Base-by-base conservation (phyloP, 164 flowering plant genomes). In the Chloranthus sessilifolius region DNA sequence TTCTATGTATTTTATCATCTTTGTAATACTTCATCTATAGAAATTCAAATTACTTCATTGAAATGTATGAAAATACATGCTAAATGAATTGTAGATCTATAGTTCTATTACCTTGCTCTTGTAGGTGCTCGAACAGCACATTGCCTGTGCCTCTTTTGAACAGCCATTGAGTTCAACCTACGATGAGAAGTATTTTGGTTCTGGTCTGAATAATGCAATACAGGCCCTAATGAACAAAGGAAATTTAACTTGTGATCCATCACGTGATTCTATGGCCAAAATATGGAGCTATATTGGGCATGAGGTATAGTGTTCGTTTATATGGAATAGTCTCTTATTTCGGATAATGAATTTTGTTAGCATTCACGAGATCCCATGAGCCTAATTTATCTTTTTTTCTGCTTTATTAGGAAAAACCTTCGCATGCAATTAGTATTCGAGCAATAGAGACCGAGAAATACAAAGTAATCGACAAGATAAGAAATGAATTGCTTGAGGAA, bases 41-140 rank as follows among this genome's bases (percentile, higher is more conserved):
- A 26, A 25, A 29, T 14, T 29, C 20, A 41, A 42, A 29, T 41
- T 42, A 27, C 41, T 42, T 26, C 3, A 8, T 22, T 23, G n/a
- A n/a, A n/a, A n/a, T n/a, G n/a, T n/a, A n/a, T n/a, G n/a, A n/a
- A n/a, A n/a, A n/a, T n/a, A n/a, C n/a, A n/a, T n/a, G n/a, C n/a
- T n/a, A 38, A 3, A 12, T 42, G 11, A 17, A 6, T 21, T 42
- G 3, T 4, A 41, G 20, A 19, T 37, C 20, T 8, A 37, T 25
- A 22, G n/a, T 20, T 51, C 10, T 17, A 36, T n/a, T 54, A 14
- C 25, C 10, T 36, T 55, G 7, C 31, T 55, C 35, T 45, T 72
- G 29, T 62, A 92, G 96, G 90, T 88, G 51, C 75, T 92, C 69
- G 78, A 83, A 64, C 96, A 88, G 54, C 96, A 92, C 62, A 61